Base-by-base conservation (phyloP, 106 monocot genomes). In the Dioscorea zingiberensis region DNA sequence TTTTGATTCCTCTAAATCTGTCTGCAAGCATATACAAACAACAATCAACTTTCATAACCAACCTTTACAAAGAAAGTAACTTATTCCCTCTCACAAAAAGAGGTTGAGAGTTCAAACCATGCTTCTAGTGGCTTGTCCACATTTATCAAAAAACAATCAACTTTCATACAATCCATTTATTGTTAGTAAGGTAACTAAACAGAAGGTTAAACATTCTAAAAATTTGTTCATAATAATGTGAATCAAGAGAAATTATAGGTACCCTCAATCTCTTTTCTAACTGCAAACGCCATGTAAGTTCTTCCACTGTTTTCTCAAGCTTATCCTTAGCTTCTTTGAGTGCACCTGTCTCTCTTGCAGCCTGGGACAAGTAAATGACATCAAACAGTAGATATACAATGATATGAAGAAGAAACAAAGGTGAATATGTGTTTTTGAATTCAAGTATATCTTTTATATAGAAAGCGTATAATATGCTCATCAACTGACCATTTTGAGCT, bases 401-500 rank as follows among this genome's bases (percentile, higher is more conserved):
- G 38, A 38, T 6, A 38, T 6, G 38, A 38, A 38, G 38, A 38
- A 38, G 38, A 10, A 38, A 38, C 4, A 38, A 1, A 38, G 38
- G 38, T 38, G 4, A 6, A 38, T 38, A 38, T 38, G 38, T 38
- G 38, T 38, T 1, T 8, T 10, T 38, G 6, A 38, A 38, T 38
- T 10, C 38, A 38, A 38, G 38, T 2, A 38, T 38, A 38, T n/a
- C n/a, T n/a, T n/a, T n/a, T n/a, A n/a, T n/a, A n/a, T n/a, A 47
- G 46, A 8, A 47, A 47, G 46, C 13, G 13, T 51, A 18, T 2
- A 16, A 18, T 18, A 19, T 51, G 15, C 13, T 51, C 15, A 18
- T 51, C 29, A 26, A 76, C 77, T 69, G 27, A 95, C 98, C 98
- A 98, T 83, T 87, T 98, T 98, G 48, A 98, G 98, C 58, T 86